phyloP scores from a whole-genome alignment of 306 rosid species.

The Lathyrus tuberosus region DNA sequence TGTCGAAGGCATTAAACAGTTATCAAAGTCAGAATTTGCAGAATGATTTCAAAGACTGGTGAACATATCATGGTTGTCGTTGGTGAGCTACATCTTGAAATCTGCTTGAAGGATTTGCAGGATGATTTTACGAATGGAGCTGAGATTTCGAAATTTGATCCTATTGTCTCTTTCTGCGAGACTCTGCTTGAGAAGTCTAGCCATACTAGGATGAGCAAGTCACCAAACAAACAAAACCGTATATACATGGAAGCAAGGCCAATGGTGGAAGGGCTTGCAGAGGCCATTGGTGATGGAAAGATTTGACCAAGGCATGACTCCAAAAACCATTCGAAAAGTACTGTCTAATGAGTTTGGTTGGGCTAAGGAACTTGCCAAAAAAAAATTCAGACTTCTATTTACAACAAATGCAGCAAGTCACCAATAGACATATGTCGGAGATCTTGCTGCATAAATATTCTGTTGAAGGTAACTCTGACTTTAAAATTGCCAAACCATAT shows the following conservation, averaged over 20 bases:
- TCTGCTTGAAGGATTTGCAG: no score
- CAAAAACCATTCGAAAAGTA: not conserved
- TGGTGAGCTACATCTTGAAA: no score
- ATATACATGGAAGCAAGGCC: not conserved
- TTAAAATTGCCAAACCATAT: no score
- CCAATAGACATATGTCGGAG: slow-evolving; percentile 28
- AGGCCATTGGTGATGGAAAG: not conserved
- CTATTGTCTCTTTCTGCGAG: no score
- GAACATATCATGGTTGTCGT: no score
- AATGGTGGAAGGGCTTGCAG: not conserved
- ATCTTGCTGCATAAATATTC: slow-evolving; percentile 33
- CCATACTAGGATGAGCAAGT: no score
- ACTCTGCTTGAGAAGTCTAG: no score
- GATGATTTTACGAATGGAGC: no score
- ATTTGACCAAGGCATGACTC: not conserved
- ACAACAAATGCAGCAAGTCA: slow-evolving; percentile 22
- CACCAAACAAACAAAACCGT: not conserved
- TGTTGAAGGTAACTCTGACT: slow-evolving; percentile 20
- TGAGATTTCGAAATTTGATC: no score
- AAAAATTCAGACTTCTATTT: slow-evolving; percentile 23
- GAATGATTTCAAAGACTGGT: no score
- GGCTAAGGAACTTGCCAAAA: not conserved
- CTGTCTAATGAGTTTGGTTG: not conserved
- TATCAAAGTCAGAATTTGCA: no score
- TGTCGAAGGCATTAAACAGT: no score